Evolutionary conservation across 169 alveolate species (phyloP), one percentile per base, ranked within the genome.

Genomic region (Toxoplasma gondii): DNA sequence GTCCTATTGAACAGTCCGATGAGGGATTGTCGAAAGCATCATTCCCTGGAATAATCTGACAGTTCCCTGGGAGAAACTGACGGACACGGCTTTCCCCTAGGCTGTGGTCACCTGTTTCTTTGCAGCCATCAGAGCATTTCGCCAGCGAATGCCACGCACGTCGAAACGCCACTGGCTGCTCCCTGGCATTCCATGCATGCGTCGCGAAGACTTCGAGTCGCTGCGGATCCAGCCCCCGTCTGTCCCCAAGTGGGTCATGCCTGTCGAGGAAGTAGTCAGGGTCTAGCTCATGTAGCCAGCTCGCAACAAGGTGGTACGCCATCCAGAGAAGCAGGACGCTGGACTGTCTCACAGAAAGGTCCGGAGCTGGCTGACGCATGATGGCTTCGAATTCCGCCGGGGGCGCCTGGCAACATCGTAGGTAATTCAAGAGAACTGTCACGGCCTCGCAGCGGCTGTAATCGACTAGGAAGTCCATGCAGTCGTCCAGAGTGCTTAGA

Each of bases 381-480:
- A 44, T 67, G 16, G 34, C 64, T 22, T 44, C 31, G 39, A 82
- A 82, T 67, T 82, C 90, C 41, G 2, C 38, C 34, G 64, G 1
- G 69, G 90, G 12, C 67, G 90, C 90, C 38, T 82, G 90, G 90
- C 34, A 44, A n/a, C 86, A 74, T 43, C 81, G 70, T 9, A 92
- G 82, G n/a, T 44, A 84, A 10, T 39, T 69, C 38, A 92, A 70
- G 27, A 83, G 92, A 1, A 90, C 44, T 1, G 74, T 54, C 49
- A 92, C 44, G 1, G 95, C 92, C 80, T 92, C 95, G 70, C 82
- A 67, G 29, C 95, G 84, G 74, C 88, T 36, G 82, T 80, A 92
- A 43, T 92, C 95, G 70, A 92, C 84, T 1, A 92, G 88, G 78
- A 92, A 92, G 54, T 82, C 95, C 24, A 86, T 34, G 49, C 88